Evolutionary conservation across 2,329 filamentous ascomycete genomes (phyloP), one percentile per base, ranked within the genome.

Genomic region (Ophiostoma montium): DNA sequence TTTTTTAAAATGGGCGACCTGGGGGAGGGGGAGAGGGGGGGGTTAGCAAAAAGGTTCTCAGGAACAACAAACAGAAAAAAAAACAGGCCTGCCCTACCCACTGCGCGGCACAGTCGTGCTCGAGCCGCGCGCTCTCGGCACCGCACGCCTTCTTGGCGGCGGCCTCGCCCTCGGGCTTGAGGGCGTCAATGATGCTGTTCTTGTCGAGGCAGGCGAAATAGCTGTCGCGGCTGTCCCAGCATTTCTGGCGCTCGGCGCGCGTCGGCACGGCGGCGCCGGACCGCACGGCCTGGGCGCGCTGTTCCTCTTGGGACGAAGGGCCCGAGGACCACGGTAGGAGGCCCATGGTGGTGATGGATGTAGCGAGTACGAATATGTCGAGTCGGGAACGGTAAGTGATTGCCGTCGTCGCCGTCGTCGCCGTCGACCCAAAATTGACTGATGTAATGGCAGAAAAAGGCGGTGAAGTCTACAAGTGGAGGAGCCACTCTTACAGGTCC

Each of bases 1-100:
- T 67, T 95, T 89, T 72, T 96, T 95, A 69, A 98, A 98, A 67
- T 98, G 96, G 67, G 88, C 87, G 53, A 95, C 85, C 86, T 92
- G n/a, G n/a, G n/a, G n/a, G n/a, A n/a, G n/a, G n/a, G n/a, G n/a
- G n/a, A n/a, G n/a, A n/a, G n/a, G n/a, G n/a, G n/a, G n/a, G n/a
- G n/a, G n/a, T n/a, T n/a, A n/a, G n/a, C n/a, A n/a, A n/a, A n/a
- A n/a, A n/a, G n/a, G n/a, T n/a, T n/a, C n/a, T n/a, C n/a, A n/a
- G n/a, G 30, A 13, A 18, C 8, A 10, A 21, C 30, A 12, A 27
- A 2, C 5, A 5, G 11, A 44, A 3, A 16, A 4, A 7, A 41
- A 38, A 27, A 3, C 43, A 75, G n/a, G n/a, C n/a, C n/a, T n/a
- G n/a, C n/a, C 82, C 58, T 67, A 94, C 92, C 92, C 92, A 98